Base-by-base conservation (phyloP, 331 rosid genomes). In the Dryas integrifolia region DNA sequence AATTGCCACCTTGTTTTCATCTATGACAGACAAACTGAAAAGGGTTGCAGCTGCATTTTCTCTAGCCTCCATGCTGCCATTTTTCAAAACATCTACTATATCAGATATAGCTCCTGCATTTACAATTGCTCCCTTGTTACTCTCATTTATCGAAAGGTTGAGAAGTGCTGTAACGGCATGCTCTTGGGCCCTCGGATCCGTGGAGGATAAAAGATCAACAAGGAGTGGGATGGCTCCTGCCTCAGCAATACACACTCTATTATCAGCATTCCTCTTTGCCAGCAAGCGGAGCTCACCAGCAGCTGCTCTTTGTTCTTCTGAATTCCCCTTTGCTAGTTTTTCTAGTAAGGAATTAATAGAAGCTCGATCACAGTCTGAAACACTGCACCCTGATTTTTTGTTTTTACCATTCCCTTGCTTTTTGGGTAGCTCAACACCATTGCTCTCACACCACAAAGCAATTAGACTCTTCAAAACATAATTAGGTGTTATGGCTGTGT, bases 41-140 rank as follows among this genome's bases (percentile, higher is more conserved):
- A 95, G 97, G 45, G 99, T 92, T 13, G 99, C 99, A 50, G 97
- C 99, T 26, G 99, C 99, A 26, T 95, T 95, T 81, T 92, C 99
- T 85, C 99, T 86, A 68, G 97, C 97, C 73, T 95, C 99, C 93
- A 87, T 92, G 87, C 96, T 95, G 9, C 97, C 97, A 62, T 82
- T 88, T 84, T 67, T 92, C 87, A 95, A 64, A 48, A 95, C 99
- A 74, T 92, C 96, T 56, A 95, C 99, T 74, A 95, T 92, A 73
- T 90, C 96, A 0, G 97, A 89, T 81, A 95, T 88, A 62, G 99
- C 97, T 76, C 99, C 96, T 1, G 97, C 92, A 50, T 85, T 87
- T 66, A 95, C 99, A 16, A 95, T 95, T 7, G 89, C 85, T 84
- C 90, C 96, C 80, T 95, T 95, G 84, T 95, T 95, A 76, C 86